phyloP scores from a whole-genome alignment of 768 basidiomycete genomes.

The Suillus occidentalis region DNA sequence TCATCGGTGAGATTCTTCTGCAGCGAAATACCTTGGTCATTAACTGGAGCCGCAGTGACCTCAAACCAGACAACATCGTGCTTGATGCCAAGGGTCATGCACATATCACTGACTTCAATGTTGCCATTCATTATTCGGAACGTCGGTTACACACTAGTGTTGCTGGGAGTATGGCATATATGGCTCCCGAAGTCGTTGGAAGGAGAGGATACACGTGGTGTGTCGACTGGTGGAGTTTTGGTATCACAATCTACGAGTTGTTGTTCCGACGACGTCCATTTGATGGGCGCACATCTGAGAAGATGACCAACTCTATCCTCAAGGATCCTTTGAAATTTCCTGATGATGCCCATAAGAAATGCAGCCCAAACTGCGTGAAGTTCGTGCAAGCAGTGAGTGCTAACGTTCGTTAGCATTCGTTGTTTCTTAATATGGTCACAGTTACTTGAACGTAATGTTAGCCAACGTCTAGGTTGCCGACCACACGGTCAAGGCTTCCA shows the following conservation, averaged over 20 bases:
- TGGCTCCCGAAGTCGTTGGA: conserved; percentile 96
- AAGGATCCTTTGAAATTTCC: conserved; percentile 81
- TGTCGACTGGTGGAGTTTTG: conserved; percentile 96
- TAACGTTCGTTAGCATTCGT: neutral
- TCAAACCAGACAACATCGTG: conserved; percentile 97
- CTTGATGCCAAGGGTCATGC: conserved; percentile 93
- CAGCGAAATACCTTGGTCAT: conserved; percentile 1
- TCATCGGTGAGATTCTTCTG: conserved; percentile 67
- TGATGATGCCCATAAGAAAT: conserved; percentile 57
- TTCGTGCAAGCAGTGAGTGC: conserved; percentile 65
- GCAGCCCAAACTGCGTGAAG: conserved; percentile 64
- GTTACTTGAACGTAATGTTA: conserved; percentile 84
- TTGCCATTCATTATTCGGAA: conserved; percentile 96
- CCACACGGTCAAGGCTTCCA: conserved; percentile 67
- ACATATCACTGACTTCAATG: conserved; percentile 98
- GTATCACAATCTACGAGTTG: conserved; percentile 89
- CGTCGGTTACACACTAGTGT: conserved; percentile 86
- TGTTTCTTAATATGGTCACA: conserved; percentile 29
- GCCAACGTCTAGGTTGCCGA: conserved; percentile 78
- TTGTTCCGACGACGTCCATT: conserved; percentile 83
- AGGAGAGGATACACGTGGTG: conserved; percentile 92
- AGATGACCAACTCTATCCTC: conserved; percentile 83
- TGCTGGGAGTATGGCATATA: conserved; percentile 98
- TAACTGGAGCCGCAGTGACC: conserved; percentile 55
- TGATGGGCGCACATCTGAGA: conserved; percentile 85